These are phyloP conservation scores for Ceratocystiopsis brevicomis DNA, from an alignment of 2,329 filamentous ascomycete genomes.

Conservation along the genomic window DNA sequence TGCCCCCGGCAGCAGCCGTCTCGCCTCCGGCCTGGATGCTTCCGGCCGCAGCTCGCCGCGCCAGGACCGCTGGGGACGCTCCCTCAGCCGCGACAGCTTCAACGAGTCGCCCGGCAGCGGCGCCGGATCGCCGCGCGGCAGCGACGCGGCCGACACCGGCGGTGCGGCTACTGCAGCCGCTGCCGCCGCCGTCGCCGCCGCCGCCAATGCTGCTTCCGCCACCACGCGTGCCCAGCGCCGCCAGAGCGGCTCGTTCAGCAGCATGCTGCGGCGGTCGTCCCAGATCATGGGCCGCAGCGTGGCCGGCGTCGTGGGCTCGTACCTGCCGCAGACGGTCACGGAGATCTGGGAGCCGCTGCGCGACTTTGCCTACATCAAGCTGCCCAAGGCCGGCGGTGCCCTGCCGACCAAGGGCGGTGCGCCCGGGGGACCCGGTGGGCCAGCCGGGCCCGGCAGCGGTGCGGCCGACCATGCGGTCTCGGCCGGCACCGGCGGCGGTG, in stretches of 20 bases:
- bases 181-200: background rate
- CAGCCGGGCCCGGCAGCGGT: background rate
- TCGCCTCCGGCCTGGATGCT: too few species aligned
- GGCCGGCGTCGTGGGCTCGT: slow-evolving; percentile 74
- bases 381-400: slow-evolving; percentile 40
- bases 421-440: too few species aligned
- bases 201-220: too few species aligned
- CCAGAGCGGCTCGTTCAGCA: slow-evolving; percentile 64
- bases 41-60: slow-evolving; percentile 16
- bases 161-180: slow-evolving; percentile 5
- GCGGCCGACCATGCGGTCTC: too few species aligned
- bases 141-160: slow-evolving; percentile 25
- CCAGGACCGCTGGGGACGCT: slow-evolving; percentile 32
- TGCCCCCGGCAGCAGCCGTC: too few species aligned
- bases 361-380: slow-evolving; percentile 92
- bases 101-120: slow-evolving; percentile 30
- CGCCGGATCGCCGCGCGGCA: slow-evolving; percentile 23
- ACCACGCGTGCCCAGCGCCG: slow-evolving; percentile 18
- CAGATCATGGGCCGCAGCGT: slow-evolving; percentile 83
- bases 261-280: slow-evolving; percentile 81
- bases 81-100: slow-evolving; percentile 34
- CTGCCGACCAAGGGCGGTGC: slow-evolving; percentile 1
- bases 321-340: slow-evolving; percentile 80
- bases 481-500: slow-evolving; percentile 12
- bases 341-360: slow-evolving; percentile 94